Evolutionary conservation across 805 yeast genomes (phyloP), one percentile per base, ranked within the genome.

Genomic region (Metschnikowia amazonensis): DNA sequence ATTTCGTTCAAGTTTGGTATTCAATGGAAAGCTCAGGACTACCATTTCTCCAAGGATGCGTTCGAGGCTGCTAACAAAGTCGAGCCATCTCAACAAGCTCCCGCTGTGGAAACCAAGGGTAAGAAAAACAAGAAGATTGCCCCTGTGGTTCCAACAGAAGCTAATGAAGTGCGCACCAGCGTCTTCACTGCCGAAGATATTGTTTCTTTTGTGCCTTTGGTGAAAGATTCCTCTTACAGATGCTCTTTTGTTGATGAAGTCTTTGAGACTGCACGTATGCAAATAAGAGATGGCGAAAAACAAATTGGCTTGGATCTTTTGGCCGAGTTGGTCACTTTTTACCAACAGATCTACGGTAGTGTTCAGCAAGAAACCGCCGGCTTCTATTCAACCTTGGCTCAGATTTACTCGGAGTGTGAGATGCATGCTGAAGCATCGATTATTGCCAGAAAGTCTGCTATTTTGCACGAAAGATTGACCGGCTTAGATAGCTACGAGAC

Each of bases 401-500:
- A 82, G 50, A 64, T 81, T 16, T 86, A 80, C 66, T 75, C 79
- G 47, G 89, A 83, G 47, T 61, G 80, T 36, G 80, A 81, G 13
- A 66, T 76, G 55, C 61, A 67, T 17, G 67, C 70, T 20, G 82
- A 80, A 52, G 89, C 97, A 10, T 73, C 81, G 43, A 76, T 74
- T 10, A 69, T 79, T 52, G 78, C 83, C 14, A 80, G 94, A 55
- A 83, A 79, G 61, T 80, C 96, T 1, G 76, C 81, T 50, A 70
- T 80, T 32, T 79, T 89, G 49, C 74, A 82, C 48, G 98, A 92
- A 72, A 81, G 98, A 67, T 75, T 82, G 10, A 64, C 72, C 42
- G 99, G 99, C 50, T 64, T 81, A 51, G 98, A 92, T 60, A 79
- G 94, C 11, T 79, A 77, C 57, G 92, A 89, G 52, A 77, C 90